These are phyloP conservation scores for Citrus hindsii DNA, from an alignment of 345 rosid species.

Conservation along the genomic window DNA sequence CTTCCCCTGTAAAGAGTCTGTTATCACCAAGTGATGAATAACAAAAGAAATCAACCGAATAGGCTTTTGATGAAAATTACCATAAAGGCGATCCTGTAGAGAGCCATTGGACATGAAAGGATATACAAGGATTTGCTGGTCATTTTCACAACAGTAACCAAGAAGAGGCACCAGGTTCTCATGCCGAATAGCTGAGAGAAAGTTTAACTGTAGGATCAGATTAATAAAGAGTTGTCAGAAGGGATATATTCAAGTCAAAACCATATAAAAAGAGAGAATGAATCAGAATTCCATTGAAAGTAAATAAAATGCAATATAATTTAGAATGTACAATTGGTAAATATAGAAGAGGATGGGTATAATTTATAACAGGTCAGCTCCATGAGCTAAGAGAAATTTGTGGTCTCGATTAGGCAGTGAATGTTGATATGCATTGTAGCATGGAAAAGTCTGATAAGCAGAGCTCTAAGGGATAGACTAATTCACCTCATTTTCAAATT, in stretches of 20 bases:
- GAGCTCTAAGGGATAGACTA: not conserved
- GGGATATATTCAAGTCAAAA: not conserved
- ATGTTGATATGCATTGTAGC: not conserved
- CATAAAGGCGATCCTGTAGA: constrained; percentile 66
- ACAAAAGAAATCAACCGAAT: not conserved
- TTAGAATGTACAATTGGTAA: not conserved
- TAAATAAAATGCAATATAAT: not conserved
- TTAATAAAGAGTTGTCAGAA: constrained; percentile 4
- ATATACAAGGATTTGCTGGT: constrained; percentile 69
- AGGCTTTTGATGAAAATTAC: constrained; percentile 25
- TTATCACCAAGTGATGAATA: constrained; percentile 9
- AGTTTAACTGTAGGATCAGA: constrained; percentile 45
- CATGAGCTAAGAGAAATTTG: not conserved
- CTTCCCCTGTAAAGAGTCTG: constrained; percentile 46
- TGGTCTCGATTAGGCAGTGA: not conserved
- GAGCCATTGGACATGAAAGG: constrained; percentile 79
- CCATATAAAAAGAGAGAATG: not conserved
- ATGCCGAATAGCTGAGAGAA: constrained; percentile 60
- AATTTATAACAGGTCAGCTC: not conserved
- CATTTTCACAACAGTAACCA: constrained; percentile 62
- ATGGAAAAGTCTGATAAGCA: not conserved
- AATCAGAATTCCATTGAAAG: not conserved
- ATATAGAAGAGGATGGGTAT: not conserved
- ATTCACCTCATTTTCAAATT: constrained; percentile 57
- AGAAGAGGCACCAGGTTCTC: constrained; percentile 68